phyloP scores from a whole-genome alignment of 2,329 filamentous ascomycete genomes.

The Fusarium virguliforme region DNA sequence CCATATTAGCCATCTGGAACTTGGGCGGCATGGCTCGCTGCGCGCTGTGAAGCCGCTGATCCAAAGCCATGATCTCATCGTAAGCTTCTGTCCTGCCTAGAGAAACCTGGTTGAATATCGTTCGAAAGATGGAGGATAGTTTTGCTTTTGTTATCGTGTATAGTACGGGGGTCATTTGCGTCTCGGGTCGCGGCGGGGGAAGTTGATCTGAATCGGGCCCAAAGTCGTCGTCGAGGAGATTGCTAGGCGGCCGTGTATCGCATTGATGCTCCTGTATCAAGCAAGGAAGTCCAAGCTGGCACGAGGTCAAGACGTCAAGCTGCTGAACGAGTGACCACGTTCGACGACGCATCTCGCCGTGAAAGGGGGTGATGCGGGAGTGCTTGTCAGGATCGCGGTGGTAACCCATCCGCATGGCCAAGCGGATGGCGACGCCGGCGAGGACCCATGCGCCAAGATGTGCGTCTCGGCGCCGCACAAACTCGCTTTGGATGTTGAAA shows the following conservation, averaged over 20 bases:
- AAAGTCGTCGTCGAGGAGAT: slow-evolving; percentile 41
- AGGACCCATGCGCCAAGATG: slow-evolving; percentile 40
- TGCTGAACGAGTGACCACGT: slow-evolving; percentile 36
- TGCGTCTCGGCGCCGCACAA: slow-evolving; percentile 35
- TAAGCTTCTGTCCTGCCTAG: slow-evolving; percentile 33
- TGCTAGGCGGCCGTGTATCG: slow-evolving; percentile 28
- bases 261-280: slow-evolving; percentile 37
- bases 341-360: slow-evolving; percentile 42
- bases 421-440: slow-evolving; percentile 23
- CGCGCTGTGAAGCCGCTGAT: slow-evolving; percentile 26
- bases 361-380: slow-evolving; percentile 27
- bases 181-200: slow-evolving; percentile 33
- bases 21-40: slow-evolving; percentile 31
- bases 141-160: slow-evolving; percentile 28
- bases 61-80: slow-evolving; percentile 39
- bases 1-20: slow-evolving; percentile 27
- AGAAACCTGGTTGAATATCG: slow-evolving; percentile 42
- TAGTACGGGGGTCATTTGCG: slow-evolving; percentile 20
- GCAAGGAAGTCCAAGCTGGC: slow-evolving; percentile 33
- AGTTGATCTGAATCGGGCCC: slow-evolving; percentile 17
- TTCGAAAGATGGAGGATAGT: slow-evolving; percentile 26
- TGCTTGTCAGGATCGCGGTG: slow-evolving; percentile 40
- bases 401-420: slow-evolving; percentile 45
- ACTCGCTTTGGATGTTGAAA: slow-evolving; percentile 38
- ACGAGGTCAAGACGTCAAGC: slow-evolving; percentile 37